Conservation (phyloP, 345 rosid genomes). For the Xanthoceras sorbifolium region DNA sequence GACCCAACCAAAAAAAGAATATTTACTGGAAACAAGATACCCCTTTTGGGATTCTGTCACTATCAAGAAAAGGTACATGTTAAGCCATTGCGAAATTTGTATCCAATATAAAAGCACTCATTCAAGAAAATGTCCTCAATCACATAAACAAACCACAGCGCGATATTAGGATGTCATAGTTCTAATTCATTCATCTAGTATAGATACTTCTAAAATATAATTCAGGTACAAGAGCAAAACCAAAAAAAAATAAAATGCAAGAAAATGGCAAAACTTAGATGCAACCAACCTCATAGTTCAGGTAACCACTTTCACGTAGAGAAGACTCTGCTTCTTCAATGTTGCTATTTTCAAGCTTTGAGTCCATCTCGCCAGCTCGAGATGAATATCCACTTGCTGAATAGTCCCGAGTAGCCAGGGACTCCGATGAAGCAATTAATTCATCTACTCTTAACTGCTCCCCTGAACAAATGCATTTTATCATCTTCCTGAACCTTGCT, state of each 20-base stretch:
- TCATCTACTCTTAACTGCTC: conserved; percentile 54
- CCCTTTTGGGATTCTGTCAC: background rate
- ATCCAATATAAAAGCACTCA: background rate
- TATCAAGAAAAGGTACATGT: background rate
- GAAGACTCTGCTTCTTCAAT: conserved; percentile 83
- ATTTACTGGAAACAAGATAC: background rate
- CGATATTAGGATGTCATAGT: background rate
- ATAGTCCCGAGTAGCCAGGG: conserved; percentile 74
- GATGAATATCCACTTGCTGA: conserved; percentile 76
- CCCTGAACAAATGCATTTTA: conserved; percentile 71
- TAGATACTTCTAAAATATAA: background rate
- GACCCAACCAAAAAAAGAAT: background rate
- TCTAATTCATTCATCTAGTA: background rate
- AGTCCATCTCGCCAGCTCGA: conserved; percentile 57
- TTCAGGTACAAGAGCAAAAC: background rate
- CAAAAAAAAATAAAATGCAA: background rate
- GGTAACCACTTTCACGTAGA: conserved; percentile 79
- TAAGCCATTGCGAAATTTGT: background rate
- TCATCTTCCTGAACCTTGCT: conserved; percentile 55
- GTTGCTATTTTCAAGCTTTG: conserved; percentile 65
- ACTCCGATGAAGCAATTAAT: conserved; percentile 59
- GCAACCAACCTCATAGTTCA: conserved; percentile 67
- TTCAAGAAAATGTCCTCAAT: background rate
- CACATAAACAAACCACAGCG: background rate
- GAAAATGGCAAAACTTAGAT: conserved; percentile 1